Percentiles rank a stretch among this genome's conserved stretches.
These are phyloP conservation scores for Xylariaceae sp. DNA, from an alignment of 2,329 filamentous ascomycete genomes.

Conservation along the genomic window DNA sequence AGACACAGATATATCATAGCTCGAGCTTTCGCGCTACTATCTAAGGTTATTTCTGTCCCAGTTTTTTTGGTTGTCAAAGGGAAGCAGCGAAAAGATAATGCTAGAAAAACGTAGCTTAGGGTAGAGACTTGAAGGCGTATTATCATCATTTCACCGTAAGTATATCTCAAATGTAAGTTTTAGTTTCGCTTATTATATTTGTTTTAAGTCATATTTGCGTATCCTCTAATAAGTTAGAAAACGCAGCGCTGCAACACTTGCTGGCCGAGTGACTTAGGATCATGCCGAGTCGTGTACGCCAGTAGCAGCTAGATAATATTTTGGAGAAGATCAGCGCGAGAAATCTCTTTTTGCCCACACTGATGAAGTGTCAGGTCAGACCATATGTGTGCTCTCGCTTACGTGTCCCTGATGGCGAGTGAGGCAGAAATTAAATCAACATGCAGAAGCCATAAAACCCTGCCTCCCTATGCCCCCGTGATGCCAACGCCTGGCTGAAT, in stretches of 20 bases:
- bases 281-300: neutral
- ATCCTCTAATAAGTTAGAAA: constrained; percentile 18
- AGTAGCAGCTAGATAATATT: neutral
- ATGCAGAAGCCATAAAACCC: constrained; percentile 32
- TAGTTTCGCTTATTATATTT: constrained; percentile 24
- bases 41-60: no score
- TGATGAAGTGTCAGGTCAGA: neutral
- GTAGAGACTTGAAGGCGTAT: neutral
- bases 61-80: no score
- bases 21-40: no score
- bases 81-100: neutral
- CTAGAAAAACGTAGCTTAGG: neutral
- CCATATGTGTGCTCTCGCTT: constrained; percentile 9
- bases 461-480: constrained; percentile 36
- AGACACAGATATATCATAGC: no score
- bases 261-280: neutral
- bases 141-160: neutral
- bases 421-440: constrained; percentile 21
- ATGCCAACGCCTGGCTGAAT: constrained; percentile 41
- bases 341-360: constrained; percentile 2
- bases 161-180: neutral
- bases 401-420: constrained; percentile 10
- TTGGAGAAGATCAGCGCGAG: constrained; percentile 10
- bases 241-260: constrained; percentile 6
- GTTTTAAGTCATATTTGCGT: constrained; percentile 2